Conservation (phyloP, 2,329 filamentous ascomycete species). For the Phialophora verrucosa region DNA sequence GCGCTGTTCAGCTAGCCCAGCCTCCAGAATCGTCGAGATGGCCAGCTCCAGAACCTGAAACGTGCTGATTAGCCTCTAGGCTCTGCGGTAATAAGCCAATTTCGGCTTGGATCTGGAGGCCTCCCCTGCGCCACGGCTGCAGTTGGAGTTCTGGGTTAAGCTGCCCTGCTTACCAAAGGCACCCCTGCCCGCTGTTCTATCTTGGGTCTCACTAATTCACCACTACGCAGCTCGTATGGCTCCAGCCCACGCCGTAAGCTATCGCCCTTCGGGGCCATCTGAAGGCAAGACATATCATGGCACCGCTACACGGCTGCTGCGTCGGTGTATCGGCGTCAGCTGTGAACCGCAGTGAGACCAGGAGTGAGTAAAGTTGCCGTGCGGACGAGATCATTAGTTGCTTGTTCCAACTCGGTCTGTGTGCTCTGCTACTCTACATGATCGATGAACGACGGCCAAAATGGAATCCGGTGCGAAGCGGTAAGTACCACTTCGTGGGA, state of each 20-base stretch:
- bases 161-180: slow-evolving; percentile 18
- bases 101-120: slow-evolving; percentile 9
- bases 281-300: slow-evolving; percentile 8
- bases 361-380: slow-evolving; percentile 8
- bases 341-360: slow-evolving; percentile 2
- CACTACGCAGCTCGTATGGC: slow-evolving; percentile 4
- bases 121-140: slow-evolving; percentile 5
- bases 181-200: slow-evolving; percentile 25
- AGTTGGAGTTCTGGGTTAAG: slow-evolving; percentile 2
- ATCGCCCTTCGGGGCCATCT: slow-evolving; percentile 6
- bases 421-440: slow-evolving; percentile 18
- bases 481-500: slow-evolving; percentile 16
- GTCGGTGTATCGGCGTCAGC: slow-evolving; percentile 21
- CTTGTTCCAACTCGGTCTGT: slow-evolving; percentile 2
- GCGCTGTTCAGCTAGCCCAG: slow-evolving; percentile 9
- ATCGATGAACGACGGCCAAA: slow-evolving; percentile 8
- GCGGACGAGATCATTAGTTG: slow-evolving; percentile 1
- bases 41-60: slow-evolving; percentile 6
- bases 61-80: slow-evolving; percentile 6
- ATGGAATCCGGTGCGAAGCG: slow-evolving; percentile 32
- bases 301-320: background rate
- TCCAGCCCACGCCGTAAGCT: slow-evolving; percentile 20
- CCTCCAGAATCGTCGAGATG: background rate
- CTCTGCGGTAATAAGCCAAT: slow-evolving; percentile 11
- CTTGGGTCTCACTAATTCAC: slow-evolving; percentile 22